A percentile compares a stretch with the other conserved stretches of the same genome.
Conservation (phyloP, 2,329 filamentous ascomycete species). For the Botrytis squamosa region DNA sequence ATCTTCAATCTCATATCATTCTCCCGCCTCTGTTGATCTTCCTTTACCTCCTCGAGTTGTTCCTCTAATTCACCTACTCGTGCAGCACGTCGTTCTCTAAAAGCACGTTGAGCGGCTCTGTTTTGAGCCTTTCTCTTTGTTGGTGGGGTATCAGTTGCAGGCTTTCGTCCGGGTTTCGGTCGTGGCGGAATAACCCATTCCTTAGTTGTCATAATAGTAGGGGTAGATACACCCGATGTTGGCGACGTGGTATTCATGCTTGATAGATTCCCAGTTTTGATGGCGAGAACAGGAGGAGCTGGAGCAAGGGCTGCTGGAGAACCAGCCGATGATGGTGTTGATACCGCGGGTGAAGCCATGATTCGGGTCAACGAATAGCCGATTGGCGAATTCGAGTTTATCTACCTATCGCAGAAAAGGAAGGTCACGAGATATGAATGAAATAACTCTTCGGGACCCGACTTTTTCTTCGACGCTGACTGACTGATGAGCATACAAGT, state of each 20-base stretch:
- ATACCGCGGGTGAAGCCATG: constrained; percentile 43
- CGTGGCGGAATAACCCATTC: constrained; percentile 85
- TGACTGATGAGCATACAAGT: neutral
- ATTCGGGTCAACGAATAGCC: constrained; percentile 18
- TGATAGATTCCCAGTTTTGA: constrained; percentile 33
- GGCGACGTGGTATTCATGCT: constrained; percentile 32
- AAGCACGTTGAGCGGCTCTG: constrained; percentile 84
- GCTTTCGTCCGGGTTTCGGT: constrained; percentile 89
- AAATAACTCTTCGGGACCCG: neutral
- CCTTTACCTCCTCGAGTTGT: constrained; percentile 61
- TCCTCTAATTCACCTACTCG: constrained; percentile 76
- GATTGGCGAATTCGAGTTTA: constrained; percentile 19
- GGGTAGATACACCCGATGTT: constrained; percentile 40
- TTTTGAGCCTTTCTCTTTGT: constrained; percentile 96
- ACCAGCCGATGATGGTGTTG: constrained; percentile 43
- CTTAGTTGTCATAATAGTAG: constrained; percentile 66
- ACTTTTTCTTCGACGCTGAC: neutral
- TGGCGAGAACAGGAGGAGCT: constrained; percentile 41
- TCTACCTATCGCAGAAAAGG: constrained; percentile 10
- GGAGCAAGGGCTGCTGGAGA: constrained; percentile 40
- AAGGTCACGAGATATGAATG: constrained; percentile 9
- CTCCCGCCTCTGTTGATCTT: constrained; percentile 56
- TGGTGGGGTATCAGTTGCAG: constrained; percentile 85
- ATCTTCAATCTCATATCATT: constrained; percentile 56
- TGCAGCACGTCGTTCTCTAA: constrained; percentile 81